Conservation (phyloP, 805 yeast genomes). For the Spathaspora hagerdaliae region DNA sequence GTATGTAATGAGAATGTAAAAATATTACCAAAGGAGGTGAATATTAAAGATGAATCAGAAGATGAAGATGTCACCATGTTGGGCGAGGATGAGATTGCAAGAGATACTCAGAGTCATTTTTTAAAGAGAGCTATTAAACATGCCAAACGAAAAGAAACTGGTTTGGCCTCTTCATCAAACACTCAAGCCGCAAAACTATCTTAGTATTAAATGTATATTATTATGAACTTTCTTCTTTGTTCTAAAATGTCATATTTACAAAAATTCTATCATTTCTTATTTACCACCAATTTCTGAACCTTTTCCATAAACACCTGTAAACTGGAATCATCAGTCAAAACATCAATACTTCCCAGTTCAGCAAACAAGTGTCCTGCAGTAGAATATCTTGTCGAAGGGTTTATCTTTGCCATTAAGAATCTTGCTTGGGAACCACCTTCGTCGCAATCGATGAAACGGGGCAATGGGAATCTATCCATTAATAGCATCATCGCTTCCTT, state of each 20-base stretch:
- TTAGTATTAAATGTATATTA: too few relatives aligned
- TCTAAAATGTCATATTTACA: too few relatives aligned
- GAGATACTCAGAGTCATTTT: background rate
- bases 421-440: slow-evolving; percentile 77
- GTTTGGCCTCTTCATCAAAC: too few relatives aligned
- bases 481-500: slow-evolving; percentile 62
- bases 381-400: slow-evolving; percentile 58
- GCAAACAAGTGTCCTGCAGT: slow-evolving; percentile 18
- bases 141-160: background rate
- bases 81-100: background rate
- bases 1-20: slow-evolving; percentile 24
- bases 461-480: slow-evolving; percentile 66
- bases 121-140: slow-evolving; percentile 1
- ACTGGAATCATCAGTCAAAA: slow-evolving; percentile 58
- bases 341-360: slow-evolving; percentile 14
- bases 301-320: slow-evolving; percentile 56
- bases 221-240: too few relatives aligned
- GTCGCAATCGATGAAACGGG: slow-evolving; percentile 68
- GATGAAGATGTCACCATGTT: slow-evolving; percentile 10
- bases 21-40: slow-evolving; percentile 17
- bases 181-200: too few relatives aligned
- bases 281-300: slow-evolving; percentile 36
- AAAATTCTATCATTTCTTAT: slow-evolving; percentile 8
- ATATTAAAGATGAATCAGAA: slow-evolving; percentile 13
- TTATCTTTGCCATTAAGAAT: slow-evolving; percentile 63